phyloP scores from a whole-genome alignment of 2,329 filamentous ascomycete genomes.

The Monosporascus sp. region DNA sequence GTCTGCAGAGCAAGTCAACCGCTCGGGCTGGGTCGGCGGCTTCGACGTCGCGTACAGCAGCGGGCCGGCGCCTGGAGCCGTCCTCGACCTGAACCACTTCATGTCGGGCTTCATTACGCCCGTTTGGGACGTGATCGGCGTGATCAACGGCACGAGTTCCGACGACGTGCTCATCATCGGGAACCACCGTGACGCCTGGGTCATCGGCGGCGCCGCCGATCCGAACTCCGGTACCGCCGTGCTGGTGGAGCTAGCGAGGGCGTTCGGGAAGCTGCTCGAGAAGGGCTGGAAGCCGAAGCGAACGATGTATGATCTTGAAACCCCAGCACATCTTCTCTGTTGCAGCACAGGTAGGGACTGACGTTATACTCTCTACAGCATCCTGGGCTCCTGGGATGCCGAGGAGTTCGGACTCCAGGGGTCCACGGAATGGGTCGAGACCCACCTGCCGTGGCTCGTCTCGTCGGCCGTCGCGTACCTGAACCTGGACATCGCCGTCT shows the following conservation, averaged over 20 bases:
- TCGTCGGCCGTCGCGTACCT: constrained; percentile 32
- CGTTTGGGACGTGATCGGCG: constrained; percentile 31
- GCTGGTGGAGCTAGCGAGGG: constrained; percentile 44
- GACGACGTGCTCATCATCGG: constrained; percentile 42
- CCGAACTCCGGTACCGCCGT: constrained; percentile 47
- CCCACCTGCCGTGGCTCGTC: constrained; percentile 4
- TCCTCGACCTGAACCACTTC: constrained; percentile 3
- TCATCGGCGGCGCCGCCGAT: constrained; percentile 47
- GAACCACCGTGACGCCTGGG: constrained; percentile 51
- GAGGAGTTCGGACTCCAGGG: constrained; percentile 25
- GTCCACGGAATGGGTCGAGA: constrained; percentile 8
- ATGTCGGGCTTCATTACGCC: constrained; percentile 19
- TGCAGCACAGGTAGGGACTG: background rate
- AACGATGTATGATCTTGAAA: too few relatives aligned
- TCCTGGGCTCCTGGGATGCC: constrained; percentile 30
- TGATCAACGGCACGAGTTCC: constrained; percentile 35
- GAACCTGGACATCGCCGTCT: constrained; percentile 45
- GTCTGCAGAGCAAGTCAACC: constrained; percentile 1
- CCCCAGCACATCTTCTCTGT: too few relatives aligned
- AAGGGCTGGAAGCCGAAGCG: constrained; percentile 47
- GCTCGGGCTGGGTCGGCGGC: constrained; percentile 1
- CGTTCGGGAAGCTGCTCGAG: constrained; percentile 40
- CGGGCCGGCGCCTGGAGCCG: constrained; percentile 3
- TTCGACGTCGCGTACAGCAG: constrained; percentile 5
- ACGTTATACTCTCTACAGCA: background rate